phyloP scores from a whole-genome alignment of 768 basidiomycete genomes.

The Lentinula detonsa region DNA sequence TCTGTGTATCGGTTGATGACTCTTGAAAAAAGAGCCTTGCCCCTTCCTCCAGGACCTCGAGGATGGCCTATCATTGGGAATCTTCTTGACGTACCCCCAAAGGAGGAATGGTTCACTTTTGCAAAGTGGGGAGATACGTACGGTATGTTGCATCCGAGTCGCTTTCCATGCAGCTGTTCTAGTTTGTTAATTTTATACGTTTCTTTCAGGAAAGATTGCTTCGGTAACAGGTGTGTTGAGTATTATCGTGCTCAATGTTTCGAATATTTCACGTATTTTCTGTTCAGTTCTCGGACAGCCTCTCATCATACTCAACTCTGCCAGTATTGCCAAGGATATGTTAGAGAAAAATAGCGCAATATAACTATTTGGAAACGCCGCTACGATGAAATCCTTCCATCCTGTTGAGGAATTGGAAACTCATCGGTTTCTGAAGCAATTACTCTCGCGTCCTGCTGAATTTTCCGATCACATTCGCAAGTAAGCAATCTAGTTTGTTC shows the following conservation, averaged over 20 bases:
- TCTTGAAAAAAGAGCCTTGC: not conserved
- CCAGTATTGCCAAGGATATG: constrained; percentile 24
- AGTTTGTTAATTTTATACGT: not conserved
- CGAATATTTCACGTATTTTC: constrained; percentile 10
- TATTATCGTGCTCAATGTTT: not conserved
- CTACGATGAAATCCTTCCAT: constrained; percentile 30
- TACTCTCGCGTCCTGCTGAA: constrained; percentile 27
- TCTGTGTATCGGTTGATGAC: not conserved
- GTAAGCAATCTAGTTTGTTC: constrained; percentile 18
- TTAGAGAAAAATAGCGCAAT: constrained; percentile 34
- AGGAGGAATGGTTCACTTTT: constrained; percentile 13
- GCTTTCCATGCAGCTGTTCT: not conserved
- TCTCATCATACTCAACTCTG: constrained; percentile 26
- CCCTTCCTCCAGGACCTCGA: constrained; percentile 12
- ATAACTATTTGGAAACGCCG: constrained; percentile 33
- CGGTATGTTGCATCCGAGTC: constrained; percentile 7
- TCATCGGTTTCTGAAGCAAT: constrained; percentile 29
- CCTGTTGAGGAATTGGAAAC: constrained; percentile 33
- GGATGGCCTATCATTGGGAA: constrained; percentile 16
- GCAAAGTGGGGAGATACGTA: constrained; percentile 14
- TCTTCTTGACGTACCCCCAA: constrained; percentile 11
- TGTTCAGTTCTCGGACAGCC: constrained; percentile 26
- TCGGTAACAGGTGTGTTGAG: not conserved
- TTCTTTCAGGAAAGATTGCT: not conserved
- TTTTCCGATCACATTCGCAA: constrained; percentile 27